A percentile compares a stretch with the other conserved stretches of the same genome.
Conservation (phyloP, 257 asterid species). For the Craterostigma plantagineum region DNA sequence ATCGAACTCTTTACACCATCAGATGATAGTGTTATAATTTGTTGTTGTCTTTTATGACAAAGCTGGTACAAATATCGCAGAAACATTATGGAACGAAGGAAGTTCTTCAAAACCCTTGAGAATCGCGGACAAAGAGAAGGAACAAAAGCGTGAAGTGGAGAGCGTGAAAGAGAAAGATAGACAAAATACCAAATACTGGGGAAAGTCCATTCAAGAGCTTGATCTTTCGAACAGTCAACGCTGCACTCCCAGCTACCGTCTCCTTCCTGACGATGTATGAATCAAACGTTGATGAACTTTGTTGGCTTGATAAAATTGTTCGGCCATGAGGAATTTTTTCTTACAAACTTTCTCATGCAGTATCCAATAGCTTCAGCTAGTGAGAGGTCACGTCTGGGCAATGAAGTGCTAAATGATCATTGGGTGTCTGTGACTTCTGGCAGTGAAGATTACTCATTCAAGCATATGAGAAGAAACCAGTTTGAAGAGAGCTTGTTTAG, state of each 20-base stretch:
- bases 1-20: background rate
- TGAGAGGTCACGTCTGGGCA: constrained; percentile 83
- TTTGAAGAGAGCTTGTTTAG: constrained; percentile 94
- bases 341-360: constrained; percentile 23
- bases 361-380: constrained; percentile 82
- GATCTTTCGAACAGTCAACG: constrained; percentile 72
- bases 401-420: constrained; percentile 70
- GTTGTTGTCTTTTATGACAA: background rate
- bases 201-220: constrained; percentile 93
- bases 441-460: constrained; percentile 97
- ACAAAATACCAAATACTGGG: constrained; percentile 62
- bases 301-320: background rate
- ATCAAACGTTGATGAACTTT: constrained; percentile 2
- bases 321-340: background rate
- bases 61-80: constrained; percentile 20
- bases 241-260: constrained; percentile 92
- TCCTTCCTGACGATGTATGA: constrained; percentile 93
- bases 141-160: constrained; percentile 65
- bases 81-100: constrained; percentile 70
- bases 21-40: background rate
- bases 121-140: constrained; percentile 69
- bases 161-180: constrained; percentile 73
- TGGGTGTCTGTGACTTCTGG: constrained; percentile 99
- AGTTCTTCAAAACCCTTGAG: constrained; percentile 44
- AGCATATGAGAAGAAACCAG: constrained; percentile 94